Conservation (phyloP, 2,329 filamentous ascomycete species). For the Elsinoe australis region DNA sequence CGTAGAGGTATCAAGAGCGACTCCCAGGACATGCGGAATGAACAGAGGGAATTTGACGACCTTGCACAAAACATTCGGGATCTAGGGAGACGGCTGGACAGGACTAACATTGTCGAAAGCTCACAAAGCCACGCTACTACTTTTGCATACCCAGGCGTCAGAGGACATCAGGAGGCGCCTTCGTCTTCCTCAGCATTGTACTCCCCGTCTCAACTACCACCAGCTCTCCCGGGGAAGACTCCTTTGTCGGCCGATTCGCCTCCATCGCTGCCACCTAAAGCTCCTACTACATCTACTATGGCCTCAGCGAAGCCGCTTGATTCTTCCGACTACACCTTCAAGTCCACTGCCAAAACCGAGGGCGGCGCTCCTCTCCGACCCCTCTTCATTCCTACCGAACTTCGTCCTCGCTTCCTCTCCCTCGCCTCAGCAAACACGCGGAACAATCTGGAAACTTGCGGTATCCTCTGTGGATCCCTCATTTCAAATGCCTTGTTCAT, state of each 20-base stretch:
- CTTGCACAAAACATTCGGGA: slow-evolving; percentile 13
- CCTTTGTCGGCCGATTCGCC: slow-evolving; percentile 20
- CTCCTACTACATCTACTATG: neutral
- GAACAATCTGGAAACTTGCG: slow-evolving; percentile 84
- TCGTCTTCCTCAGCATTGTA: neutral
- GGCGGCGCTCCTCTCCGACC: slow-evolving; percentile 80
- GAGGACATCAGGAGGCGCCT: neutral
- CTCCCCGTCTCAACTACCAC: neutral
- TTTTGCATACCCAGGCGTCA: slow-evolving; percentile 13
- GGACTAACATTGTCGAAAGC: neutral
- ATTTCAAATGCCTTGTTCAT: slow-evolving; percentile 93
- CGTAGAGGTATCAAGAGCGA: slow-evolving; percentile 46
- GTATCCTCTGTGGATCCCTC: slow-evolving; percentile 82
- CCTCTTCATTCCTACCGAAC: slow-evolving; percentile 70
- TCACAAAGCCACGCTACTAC: neutral
- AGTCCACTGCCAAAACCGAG: slow-evolving; percentile 79
- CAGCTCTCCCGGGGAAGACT: slow-evolving; percentile 12
- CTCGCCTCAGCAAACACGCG: slow-evolving; percentile 69
- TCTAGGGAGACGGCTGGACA: slow-evolving; percentile 11
- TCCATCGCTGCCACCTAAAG: slow-evolving; percentile 27
- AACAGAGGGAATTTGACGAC: slow-evolving; percentile 16
- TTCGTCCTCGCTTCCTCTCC: slow-evolving; percentile 67
- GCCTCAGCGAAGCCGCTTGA: slow-evolving; percentile 37
- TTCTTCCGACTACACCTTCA: slow-evolving; percentile 61
- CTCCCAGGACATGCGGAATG: neutral